These are phyloP conservation scores for Saprolegnia parasitica DNA, from an alignment of 352 stramenopile species.

Conservation along the genomic window DNA sequence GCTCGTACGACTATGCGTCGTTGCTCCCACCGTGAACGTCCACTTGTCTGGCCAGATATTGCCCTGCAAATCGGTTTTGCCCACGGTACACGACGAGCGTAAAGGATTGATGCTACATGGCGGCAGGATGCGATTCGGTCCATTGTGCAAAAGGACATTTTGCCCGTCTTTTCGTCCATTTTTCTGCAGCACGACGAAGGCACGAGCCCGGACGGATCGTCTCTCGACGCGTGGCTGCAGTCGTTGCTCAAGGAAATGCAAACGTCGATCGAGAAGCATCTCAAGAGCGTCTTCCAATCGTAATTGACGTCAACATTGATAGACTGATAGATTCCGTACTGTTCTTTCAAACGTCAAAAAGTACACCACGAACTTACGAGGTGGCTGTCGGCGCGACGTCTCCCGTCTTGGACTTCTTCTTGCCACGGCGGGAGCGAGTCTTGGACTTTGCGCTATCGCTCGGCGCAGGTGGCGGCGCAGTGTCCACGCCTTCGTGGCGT, in stretches of 20 bases:
- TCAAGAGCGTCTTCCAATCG: slow-evolving; percentile 33
- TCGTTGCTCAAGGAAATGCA: slow-evolving; percentile 68
- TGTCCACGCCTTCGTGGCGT: too few species aligned
- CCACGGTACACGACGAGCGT: slow-evolving; percentile 10
- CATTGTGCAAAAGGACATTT: slow-evolving; percentile 59
- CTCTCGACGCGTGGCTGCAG: slow-evolving; percentile 55
- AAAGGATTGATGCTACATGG: slow-evolving; percentile 32
- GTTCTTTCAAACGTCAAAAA: slow-evolving; percentile 4
- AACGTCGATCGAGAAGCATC: slow-evolving; percentile 54
- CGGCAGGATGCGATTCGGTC: slow-evolving; percentile 42
- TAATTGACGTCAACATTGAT: slow-evolving; percentile 3
- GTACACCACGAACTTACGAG: not conserved
- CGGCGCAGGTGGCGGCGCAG: too few species aligned
- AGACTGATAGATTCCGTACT: not conserved
- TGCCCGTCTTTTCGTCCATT: slow-evolving; percentile 54
- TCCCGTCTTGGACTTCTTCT: not conserved
- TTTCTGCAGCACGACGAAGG: slow-evolving; percentile 37
- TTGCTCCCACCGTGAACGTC: slow-evolving; percentile 79
- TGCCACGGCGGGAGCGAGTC: too few species aligned
- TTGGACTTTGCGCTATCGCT: too few species aligned
- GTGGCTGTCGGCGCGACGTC: not conserved
- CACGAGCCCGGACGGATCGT: slow-evolving; percentile 25
- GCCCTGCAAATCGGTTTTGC: slow-evolving; percentile 31
- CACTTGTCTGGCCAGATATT: slow-evolving; percentile 45
- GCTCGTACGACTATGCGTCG: slow-evolving; percentile 61